phyloP scores from a whole-genome alignment of 306 rosid genomes.

The Potentilla sterilis region DNA sequence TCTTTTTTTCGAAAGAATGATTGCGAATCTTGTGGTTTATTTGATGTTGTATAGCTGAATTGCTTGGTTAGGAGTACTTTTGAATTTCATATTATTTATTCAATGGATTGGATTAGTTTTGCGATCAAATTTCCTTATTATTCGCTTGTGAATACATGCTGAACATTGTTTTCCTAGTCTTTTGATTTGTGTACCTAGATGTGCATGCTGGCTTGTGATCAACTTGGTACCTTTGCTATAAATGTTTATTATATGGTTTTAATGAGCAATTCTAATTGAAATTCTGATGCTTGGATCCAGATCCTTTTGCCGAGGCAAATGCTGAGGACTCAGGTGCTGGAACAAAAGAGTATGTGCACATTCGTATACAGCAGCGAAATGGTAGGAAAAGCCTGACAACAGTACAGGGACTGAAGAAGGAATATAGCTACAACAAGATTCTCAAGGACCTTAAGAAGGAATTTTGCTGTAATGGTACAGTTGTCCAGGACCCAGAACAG shows the following conservation, averaged over 20 bases:
- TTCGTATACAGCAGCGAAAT: constrained; percentile 22
- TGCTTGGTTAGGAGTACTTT: no score
- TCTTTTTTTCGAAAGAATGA: not conserved
- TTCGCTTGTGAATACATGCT: no score
- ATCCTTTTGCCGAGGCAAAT: constrained; percentile 29
- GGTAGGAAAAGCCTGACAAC: constrained; percentile 29
- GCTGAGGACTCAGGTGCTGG: constrained; percentile 28
- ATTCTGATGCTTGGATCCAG: not conserved
- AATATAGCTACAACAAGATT: constrained; percentile 19
- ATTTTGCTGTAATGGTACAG: constrained; percentile 21
- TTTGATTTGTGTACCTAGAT: no score
- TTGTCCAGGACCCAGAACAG: constrained; percentile 23
- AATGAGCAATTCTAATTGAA: not conserved
- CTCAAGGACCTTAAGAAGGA: constrained; percentile 23
- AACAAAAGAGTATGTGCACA: constrained; percentile 25
- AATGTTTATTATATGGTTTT: no score
- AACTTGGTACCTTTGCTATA: not conserved
- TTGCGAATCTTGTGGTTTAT: not conserved
- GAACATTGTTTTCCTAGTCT: no score
- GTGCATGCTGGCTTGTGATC: no score
- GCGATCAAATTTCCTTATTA: no score
- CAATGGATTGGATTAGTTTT: not conserved
- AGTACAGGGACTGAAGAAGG: constrained; percentile 25
- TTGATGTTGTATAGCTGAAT: not conserved
- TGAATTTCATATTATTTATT: no score